Conservation (phyloP, 192 early-diverging fungal genomes). For the Gaertneriomyces semiglobifer region DNA sequence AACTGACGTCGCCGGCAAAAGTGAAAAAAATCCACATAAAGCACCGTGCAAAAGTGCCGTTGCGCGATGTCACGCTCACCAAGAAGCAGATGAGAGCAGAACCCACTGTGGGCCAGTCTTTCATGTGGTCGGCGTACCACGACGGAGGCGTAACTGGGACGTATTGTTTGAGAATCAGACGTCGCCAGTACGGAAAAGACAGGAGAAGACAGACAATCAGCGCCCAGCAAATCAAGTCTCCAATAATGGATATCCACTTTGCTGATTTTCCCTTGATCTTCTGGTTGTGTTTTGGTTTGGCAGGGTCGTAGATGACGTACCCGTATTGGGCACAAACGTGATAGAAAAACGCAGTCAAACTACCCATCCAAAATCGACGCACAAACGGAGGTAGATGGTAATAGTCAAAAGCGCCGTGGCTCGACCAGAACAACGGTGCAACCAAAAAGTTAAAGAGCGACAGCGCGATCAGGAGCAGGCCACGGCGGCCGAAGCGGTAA, state of each 20-base stretch:
- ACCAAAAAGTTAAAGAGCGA: slow-evolving; percentile 18
- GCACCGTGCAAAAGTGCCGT: slow-evolving; percentile 27
- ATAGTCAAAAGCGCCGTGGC: slow-evolving; percentile 19
- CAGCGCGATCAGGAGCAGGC: slow-evolving; percentile 21
- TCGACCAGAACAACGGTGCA: slow-evolving; percentile 25
- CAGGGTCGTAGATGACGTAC: slow-evolving; percentile 25
- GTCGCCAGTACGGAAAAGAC: slow-evolving; percentile 19
- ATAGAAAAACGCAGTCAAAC: slow-evolving; percentile 26
- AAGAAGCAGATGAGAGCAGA: slow-evolving; percentile 24
- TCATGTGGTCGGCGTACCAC: slow-evolving; percentile 24
- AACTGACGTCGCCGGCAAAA: slow-evolving; percentile 33
- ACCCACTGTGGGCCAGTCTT: slow-evolving; percentile 22
- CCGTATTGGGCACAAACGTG: slow-evolving; percentile 32
- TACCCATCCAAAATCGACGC: slow-evolving; percentile 29
- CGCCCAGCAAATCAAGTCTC: slow-evolving; percentile 17
- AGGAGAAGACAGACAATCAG: slow-evolving; percentile 19
- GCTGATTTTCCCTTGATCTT: slow-evolving; percentile 13
- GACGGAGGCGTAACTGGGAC: slow-evolving; percentile 9
- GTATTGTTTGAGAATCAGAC: slow-evolving; percentile 1
- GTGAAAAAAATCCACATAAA: slow-evolving; percentile 32
- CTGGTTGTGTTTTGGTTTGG: slow-evolving; percentile 8
- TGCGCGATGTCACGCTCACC: slow-evolving; percentile 11
- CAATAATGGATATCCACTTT: slow-evolving; percentile 19
- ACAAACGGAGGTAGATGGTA: slow-evolving; percentile 26
- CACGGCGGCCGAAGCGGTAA: slow-evolving; percentile 30